These are phyloP conservation scores for Acanthamoeba quina DNA, from an alignment of 208 protist genomes.

Conservation along the genomic window DNA sequence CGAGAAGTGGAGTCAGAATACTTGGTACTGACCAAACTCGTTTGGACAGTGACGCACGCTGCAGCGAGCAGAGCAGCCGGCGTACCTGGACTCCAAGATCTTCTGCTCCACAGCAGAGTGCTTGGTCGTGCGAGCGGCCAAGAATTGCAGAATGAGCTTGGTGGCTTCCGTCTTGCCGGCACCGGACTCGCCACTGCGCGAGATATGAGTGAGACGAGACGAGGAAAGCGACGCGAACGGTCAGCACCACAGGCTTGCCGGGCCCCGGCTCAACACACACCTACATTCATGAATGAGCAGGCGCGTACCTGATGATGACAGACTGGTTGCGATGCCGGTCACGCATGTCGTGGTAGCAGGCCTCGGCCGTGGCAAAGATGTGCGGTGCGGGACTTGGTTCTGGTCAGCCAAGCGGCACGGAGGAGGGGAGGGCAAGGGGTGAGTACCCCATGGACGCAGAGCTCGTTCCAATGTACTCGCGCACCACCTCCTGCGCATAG, in stretches of 20 bases:
- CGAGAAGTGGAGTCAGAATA: background rate
- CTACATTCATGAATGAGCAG: background rate
- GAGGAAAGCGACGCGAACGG: background rate
- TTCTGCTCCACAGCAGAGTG: slow-evolving; percentile 82
- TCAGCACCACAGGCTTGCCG: background rate
- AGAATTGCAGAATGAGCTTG: slow-evolving; percentile 90
- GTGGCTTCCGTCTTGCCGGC: slow-evolving; percentile 90
- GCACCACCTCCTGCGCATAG: slow-evolving; percentile 78
- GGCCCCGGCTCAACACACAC: background rate
- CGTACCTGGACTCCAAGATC: slow-evolving; percentile 82
- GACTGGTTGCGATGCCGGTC: slow-evolving; percentile 83
- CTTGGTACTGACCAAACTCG: background rate
- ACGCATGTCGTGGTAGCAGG: slow-evolving; percentile 82
- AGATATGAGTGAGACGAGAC: background rate
- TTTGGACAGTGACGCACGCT: background rate
- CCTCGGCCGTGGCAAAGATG: slow-evolving; percentile 84
- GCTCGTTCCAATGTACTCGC: slow-evolving; percentile 77
- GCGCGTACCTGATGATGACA: slow-evolving; percentile 78
- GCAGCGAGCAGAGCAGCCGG: slow-evolving; percentile 34
- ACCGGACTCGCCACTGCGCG: slow-evolving; percentile 84
- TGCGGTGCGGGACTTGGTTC: slow-evolving; percentile 79
- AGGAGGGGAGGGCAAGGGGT: slow-evolving; percentile 41
- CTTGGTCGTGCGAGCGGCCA: slow-evolving; percentile 76
- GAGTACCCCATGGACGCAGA: slow-evolving; percentile 34
- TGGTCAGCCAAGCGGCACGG: no score